Evolutionary conservation across 768 basidiomycete genomes (phyloP).

Genomic region (Russula sp.): DNA sequence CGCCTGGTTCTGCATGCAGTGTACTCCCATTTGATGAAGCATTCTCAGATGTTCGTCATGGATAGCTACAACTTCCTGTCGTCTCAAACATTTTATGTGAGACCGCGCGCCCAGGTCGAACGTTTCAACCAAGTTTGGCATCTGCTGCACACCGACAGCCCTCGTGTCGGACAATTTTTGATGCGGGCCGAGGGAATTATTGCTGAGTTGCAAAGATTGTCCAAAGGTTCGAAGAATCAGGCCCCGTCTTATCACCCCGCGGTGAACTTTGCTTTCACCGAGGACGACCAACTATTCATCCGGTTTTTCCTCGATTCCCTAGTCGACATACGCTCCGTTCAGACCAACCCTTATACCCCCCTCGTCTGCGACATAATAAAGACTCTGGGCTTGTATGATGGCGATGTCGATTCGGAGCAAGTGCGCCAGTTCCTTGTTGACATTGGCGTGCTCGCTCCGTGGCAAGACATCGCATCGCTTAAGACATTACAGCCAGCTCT

Average conservation of each 20-base stretch:
- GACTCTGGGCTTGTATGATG: slow-evolving; percentile 38
- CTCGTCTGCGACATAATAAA: slow-evolving; percentile 54
- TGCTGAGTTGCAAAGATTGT: slow-evolving; percentile 2
- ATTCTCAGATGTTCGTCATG: slow-evolving; percentile 48
- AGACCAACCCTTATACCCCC: slow-evolving; percentile 57
- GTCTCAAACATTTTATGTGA: slow-evolving; percentile 52
- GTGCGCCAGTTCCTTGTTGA: slow-evolving; percentile 53
- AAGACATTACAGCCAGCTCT: slow-evolving; percentile 2
- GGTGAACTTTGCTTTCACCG: slow-evolving; percentile 39
- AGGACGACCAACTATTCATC: slow-evolving; percentile 51
- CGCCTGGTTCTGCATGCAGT: slow-evolving; percentile 44
- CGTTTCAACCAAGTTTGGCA: slow-evolving; percentile 42
- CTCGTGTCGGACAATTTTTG: slow-evolving; percentile 44
- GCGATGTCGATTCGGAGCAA: slow-evolving; percentile 31
- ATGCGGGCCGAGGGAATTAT: slow-evolving; percentile 44
- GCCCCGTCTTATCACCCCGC: slow-evolving; percentile 30
- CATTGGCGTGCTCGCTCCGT: slow-evolving; percentile 70
- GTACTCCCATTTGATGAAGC: slow-evolving; percentile 61
- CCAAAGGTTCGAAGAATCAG: slow-evolving; percentile 12
- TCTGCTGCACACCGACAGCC: slow-evolving; percentile 41
- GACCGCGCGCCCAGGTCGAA: slow-evolving; percentile 52
- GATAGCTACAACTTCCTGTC: slow-evolving; percentile 40
- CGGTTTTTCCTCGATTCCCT: slow-evolving; percentile 53
- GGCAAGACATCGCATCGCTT: slow-evolving; percentile 56
- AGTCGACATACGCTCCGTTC: slow-evolving; percentile 41